phyloP scores from a whole-genome alignment of 2,329 filamentous ascomycete species.

The Diaporthe aspalathi region DNA sequence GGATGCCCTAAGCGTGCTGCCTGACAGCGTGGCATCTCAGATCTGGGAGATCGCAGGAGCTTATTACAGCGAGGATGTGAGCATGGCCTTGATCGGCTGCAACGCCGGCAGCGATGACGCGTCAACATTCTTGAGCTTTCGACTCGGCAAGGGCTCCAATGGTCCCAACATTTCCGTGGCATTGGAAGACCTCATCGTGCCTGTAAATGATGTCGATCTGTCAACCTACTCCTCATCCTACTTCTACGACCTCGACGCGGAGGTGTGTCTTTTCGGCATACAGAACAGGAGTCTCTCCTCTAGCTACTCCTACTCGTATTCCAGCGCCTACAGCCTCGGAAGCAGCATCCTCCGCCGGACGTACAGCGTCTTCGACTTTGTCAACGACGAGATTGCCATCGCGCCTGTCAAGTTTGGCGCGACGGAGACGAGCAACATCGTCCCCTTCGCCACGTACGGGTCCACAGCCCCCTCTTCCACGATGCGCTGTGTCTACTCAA shows the following conservation, averaged over 20 bases:
- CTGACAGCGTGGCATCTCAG: slow-evolving; percentile 42
- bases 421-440: slow-evolving; percentile 41
- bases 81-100: slow-evolving; percentile 44
- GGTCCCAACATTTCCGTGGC: slow-evolving; percentile 46
- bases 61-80: slow-evolving; percentile 37
- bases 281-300: slow-evolving; percentile 42
- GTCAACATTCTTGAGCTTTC: slow-evolving; percentile 43
- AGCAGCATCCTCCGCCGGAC: slow-evolving; percentile 46
- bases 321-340: slow-evolving; percentile 41
- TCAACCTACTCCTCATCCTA: not conserved
- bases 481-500: slow-evolving; percentile 38
- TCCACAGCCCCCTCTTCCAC: slow-evolving; percentile 45
- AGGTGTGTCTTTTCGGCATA: slow-evolving; percentile 48
- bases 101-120: slow-evolving; percentile 40
- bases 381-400: slow-evolving; percentile 48
- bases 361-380: slow-evolving; percentile 50
- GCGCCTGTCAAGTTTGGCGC: slow-evolving; percentile 45
- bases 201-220: slow-evolving; percentile 30
- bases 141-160: slow-evolving; percentile 41
- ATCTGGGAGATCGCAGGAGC: slow-evolving; percentile 47
- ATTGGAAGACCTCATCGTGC: slow-evolving; percentile 47
- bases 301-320: slow-evolving; percentile 20
- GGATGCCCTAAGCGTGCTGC: slow-evolving; percentile 45
- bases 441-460: slow-evolving; percentile 45
- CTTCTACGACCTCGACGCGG: not conserved